phyloP scores from a whole-genome alignment of 768 basidiomycete genomes.

The Mycena chlorophos region DNA sequence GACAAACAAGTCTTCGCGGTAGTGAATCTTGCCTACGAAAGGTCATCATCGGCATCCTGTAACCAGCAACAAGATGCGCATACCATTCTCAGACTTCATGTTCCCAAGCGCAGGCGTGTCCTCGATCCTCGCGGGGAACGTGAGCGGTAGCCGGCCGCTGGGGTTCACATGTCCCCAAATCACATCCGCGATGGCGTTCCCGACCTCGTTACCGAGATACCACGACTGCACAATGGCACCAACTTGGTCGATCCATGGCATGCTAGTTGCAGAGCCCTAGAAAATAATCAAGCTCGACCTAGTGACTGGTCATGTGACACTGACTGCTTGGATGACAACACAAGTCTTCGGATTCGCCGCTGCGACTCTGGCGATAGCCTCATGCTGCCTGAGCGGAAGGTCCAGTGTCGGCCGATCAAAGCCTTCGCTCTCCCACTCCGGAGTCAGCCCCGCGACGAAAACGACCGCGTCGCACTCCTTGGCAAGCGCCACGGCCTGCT shows the following conservation, averaged over 20 bases:
- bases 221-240: constrained; percentile 60
- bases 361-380: constrained; percentile 53
- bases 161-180: constrained; percentile 64
- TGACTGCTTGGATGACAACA: constrained; percentile 62
- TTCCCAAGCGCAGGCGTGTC: constrained; percentile 66
- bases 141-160: constrained; percentile 57
- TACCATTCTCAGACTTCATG: constrained; percentile 58
- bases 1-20: constrained; percentile 63
- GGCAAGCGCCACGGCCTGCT: constrained; percentile 57
- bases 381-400: constrained; percentile 61
- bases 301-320: constrained; percentile 17
- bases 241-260: constrained; percentile 70
- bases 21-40: constrained; percentile 39
- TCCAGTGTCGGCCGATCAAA: constrained; percentile 65
- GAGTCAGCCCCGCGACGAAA: constrained; percentile 56
- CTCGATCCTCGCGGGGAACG: constrained; percentile 57
- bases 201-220: constrained; percentile 64
- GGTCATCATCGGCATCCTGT: neutral
- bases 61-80: constrained; percentile 31
- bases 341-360: constrained; percentile 58
- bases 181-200: constrained; percentile 67
- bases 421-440: constrained; percentile 77
- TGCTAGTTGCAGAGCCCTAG: constrained; percentile 67
- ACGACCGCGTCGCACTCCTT: constrained; percentile 54
- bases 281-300: constrained; percentile 4